Base-by-base conservation (phyloP, 345 rosid species). In the Pseudoturritis turrita region DNA sequence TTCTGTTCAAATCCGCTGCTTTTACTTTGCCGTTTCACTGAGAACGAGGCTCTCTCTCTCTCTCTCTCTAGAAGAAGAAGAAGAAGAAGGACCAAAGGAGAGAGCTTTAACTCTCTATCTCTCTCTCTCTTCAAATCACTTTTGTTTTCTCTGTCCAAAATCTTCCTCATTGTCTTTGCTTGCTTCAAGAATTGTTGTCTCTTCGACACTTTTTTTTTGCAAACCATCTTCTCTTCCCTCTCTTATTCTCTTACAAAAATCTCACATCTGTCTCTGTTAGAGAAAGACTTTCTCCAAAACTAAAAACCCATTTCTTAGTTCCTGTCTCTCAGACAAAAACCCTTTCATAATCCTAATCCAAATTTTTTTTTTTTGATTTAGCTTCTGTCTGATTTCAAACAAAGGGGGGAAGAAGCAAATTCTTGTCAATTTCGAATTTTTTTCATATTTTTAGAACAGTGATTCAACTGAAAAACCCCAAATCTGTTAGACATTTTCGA, bases 1-100 rank as follows among this genome's bases (percentile, higher is more conserved):
- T 83, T 87, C 91, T 85, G 92, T 89, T 86, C 89, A 87, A 89
- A 86, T 78, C 78, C 68, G 55, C 46, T 72, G 66, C 76, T 76
- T 76, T 76, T 67, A 70, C 89, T 84, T 86, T 81, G 86, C 81
- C 79, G 91, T 85, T 83, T 82, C 79, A 76, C 87, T 82, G 81
- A 88, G 90, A 87, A 87, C 97, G 92, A 87, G 92, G 89, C 89
- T 73, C 70, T 55, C 79, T 58, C 67, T 69, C 67, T 71, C 80
- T 47, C 47, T 41, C 18, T 36, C 26, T 50, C 13, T 44, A 37
- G 57, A 54, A 65, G 60, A 45, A 58, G 60, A 54, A 66, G 73
- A 57, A 57, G 60, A 53, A 29, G 69, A 17, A 68, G 75, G 50
- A 75, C 68, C 74, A 84, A 33, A 78, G 53, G 59, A 72, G 70